These are phyloP conservation scores for Usnea hakonensis DNA, from an alignment of 495 filamentous ascomycete genomes.

Conservation along the genomic window DNA sequence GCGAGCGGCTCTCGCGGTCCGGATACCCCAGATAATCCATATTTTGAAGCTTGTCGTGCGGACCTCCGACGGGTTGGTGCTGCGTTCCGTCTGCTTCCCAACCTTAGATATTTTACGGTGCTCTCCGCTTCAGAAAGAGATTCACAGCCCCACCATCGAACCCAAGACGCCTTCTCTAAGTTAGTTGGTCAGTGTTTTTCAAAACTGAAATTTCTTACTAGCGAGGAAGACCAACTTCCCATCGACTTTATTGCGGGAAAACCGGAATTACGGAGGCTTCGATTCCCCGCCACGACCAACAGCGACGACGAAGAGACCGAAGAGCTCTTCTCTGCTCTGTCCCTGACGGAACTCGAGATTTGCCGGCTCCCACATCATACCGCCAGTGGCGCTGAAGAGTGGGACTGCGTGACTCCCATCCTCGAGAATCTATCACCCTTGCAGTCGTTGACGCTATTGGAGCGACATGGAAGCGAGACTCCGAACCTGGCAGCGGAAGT, in stretches of 20 bases:
- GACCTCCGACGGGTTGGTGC: constrained; percentile 18
- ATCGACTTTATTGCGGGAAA: constrained; percentile 15
- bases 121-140: constrained; percentile 12
- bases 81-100: constrained; percentile 15
- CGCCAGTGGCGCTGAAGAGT: constrained; percentile 8
- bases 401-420: constrained; percentile 10
- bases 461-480: constrained; percentile 7
- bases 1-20: constrained; percentile 2
- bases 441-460: constrained; percentile 11
- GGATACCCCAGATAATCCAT: constrained; percentile 20
- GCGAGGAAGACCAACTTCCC: constrained; percentile 14
- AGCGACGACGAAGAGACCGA: constrained; percentile 14
- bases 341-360: constrained; percentile 19
- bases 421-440: constrained; percentile 3
- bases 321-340: constrained; percentile 9
- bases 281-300: constrained; percentile 16
- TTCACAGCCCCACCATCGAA: constrained; percentile 16
- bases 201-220: constrained; percentile 14
- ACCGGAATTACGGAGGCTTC: constrained; percentile 17
- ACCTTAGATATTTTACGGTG: constrained; percentile 23
- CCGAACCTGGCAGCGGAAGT: constrained; percentile 12
- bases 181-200: constrained; percentile 19
- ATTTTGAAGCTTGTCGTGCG: constrained; percentile 22
- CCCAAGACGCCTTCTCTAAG: constrained; percentile 18
- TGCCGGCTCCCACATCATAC: constrained; percentile 13